These are phyloP conservation scores for Ganoderma resinaceum DNA, from an alignment of 1,284 basidiomycete genomes.

Conservation along the genomic window DNA sequence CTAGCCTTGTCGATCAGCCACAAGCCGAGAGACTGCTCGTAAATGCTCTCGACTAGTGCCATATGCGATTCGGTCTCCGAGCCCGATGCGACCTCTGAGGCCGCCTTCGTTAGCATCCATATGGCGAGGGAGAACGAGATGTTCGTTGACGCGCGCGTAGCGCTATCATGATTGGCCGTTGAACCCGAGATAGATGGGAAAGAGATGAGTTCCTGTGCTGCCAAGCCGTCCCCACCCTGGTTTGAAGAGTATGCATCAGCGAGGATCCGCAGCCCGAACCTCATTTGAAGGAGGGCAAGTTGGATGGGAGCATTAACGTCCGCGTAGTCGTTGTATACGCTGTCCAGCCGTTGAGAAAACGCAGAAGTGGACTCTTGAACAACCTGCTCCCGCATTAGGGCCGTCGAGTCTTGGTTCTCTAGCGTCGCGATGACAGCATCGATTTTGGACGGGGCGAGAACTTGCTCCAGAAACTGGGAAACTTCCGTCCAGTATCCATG, in stretches of 20 bases:
- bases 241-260: slow-evolving; percentile 38
- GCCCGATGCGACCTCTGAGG: slow-evolving; percentile 49
- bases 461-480: slow-evolving; percentile 68
- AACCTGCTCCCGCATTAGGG: slow-evolving; percentile 60
- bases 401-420: slow-evolving; percentile 44
- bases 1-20: slow-evolving; percentile 86
- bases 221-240: slow-evolving; percentile 18
- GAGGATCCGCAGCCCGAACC: slow-evolving; percentile 78
- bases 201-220: slow-evolving; percentile 49
- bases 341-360: slow-evolving; percentile 66
- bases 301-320: slow-evolving; percentile 79
- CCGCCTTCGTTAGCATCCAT: slow-evolving; percentile 59
- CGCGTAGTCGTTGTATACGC: slow-evolving; percentile 64
- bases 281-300: slow-evolving; percentile 70
- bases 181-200: slow-evolving; percentile 62
- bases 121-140: slow-evolving; percentile 47
- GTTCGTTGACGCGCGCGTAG: slow-evolving; percentile 12
- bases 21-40: slow-evolving; percentile 79
- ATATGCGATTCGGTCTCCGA: slow-evolving; percentile 42
- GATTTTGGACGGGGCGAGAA: slow-evolving; percentile 57
- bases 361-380: slow-evolving; percentile 71
- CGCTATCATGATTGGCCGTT: slow-evolving; percentile 41
- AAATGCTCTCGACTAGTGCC: slow-evolving; percentile 54
- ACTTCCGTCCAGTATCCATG: slow-evolving; percentile 88
- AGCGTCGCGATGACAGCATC: slow-evolving; percentile 47